A percentile compares a stretch with the other conserved stretches of the same genome.
Evolutionary conservation across 305 asterid genomes (phyloP).

Genomic region (Solanum hybrid): DNA sequence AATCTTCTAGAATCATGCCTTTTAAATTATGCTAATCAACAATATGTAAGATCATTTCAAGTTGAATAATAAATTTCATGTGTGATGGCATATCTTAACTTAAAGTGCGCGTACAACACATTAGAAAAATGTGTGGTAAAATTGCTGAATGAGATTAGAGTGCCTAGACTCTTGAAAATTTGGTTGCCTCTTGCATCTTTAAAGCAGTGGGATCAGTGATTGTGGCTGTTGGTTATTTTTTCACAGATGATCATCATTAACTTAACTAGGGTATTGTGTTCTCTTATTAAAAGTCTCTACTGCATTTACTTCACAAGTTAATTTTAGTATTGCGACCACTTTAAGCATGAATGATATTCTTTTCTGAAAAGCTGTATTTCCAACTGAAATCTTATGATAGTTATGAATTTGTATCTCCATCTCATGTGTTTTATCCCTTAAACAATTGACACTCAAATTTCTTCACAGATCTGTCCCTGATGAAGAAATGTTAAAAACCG

Average conservation of each 20-base stretch:
- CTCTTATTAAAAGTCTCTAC: background rate
- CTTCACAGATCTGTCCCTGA: constrained; percentile 31
- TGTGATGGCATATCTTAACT: background rate
- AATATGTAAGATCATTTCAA: background rate
- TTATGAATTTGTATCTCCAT: background rate
- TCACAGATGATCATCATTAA: background rate
- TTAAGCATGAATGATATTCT: background rate
- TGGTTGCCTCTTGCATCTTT: background rate
- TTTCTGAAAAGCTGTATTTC: background rate
- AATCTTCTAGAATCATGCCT: background rate
- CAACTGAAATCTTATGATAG: background rate
- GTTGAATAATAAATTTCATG: background rate
- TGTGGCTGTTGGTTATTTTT: background rate
- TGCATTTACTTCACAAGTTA: background rate
- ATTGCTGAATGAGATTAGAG: background rate
- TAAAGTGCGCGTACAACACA: background rate
- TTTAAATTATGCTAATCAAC: background rate
- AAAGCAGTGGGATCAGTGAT: background rate
- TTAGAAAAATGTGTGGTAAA: background rate
- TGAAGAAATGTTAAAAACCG: constrained; percentile 40
- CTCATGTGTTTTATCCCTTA: background rate
- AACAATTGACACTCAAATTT: background rate
- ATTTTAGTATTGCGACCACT: background rate
- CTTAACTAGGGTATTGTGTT: background rate
- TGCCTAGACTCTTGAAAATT: background rate